These are phyloP conservation scores for Penicillium tannophilum DNA, from an alignment of 495 filamentous ascomycete genomes.

Conservation along the genomic window DNA sequence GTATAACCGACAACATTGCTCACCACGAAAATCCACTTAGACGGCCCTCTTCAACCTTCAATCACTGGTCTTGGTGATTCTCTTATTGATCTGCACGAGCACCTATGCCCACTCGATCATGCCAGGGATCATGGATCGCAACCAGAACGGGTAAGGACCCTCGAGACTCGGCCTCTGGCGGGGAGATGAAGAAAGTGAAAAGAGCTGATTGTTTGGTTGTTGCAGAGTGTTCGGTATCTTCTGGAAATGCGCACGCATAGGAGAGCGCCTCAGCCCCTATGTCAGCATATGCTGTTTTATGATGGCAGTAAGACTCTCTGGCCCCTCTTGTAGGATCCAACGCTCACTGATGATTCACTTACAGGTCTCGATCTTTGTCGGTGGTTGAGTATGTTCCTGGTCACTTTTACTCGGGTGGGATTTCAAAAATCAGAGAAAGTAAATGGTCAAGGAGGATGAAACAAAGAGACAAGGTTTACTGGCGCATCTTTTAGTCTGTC, in stretches of 20 bases:
- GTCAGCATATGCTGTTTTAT: constrained; percentile 90
- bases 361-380: constrained; percentile 49
- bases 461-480: constrained; percentile 10
- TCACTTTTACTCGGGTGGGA: background rate
- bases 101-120: constrained; percentile 89
- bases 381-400: constrained; percentile 26
- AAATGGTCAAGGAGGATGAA: background rate
- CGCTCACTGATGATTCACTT: constrained; percentile 12
- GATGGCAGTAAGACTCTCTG: constrained; percentile 77
- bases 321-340: background rate
- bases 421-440: background rate
- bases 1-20: constrained; percentile 13
- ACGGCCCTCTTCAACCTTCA: constrained; percentile 98
- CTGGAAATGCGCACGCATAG: constrained; percentile 95
- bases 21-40: constrained; percentile 45
- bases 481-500: constrained; percentile 4
- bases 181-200: background rate
- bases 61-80: constrained; percentile 86
- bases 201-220: constrained; percentile 10
- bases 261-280: constrained; percentile 92
- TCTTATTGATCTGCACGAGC: constrained; percentile 94
- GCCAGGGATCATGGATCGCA: constrained; percentile 89
- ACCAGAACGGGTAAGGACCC: constrained; percentile 76
- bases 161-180: background rate
- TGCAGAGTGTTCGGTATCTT: constrained; percentile 81